phyloP scores from a whole-genome alignment of 352 stramenopile genomes.

The Globisporangium canariense region DNA sequence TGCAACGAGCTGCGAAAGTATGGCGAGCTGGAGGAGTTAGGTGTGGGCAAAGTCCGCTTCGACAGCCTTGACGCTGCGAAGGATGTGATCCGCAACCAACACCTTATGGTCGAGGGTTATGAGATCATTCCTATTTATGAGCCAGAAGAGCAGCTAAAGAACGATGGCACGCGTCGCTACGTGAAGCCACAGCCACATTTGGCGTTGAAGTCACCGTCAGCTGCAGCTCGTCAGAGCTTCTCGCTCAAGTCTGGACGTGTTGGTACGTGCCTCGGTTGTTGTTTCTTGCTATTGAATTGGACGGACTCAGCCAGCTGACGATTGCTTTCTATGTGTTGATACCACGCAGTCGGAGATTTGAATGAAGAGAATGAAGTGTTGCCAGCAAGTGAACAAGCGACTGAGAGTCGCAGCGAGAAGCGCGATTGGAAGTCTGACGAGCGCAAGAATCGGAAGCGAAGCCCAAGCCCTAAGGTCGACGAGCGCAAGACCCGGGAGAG shows the following conservation, averaged over 20 bases:
- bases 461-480: slow-evolving; percentile 1
- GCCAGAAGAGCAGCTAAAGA: slow-evolving; percentile 53
- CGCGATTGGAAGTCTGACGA: slow-evolving; percentile 5
- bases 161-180: slow-evolving; percentile 38
- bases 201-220: not conserved
- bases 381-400: slow-evolving; percentile 10
- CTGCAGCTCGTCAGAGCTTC: not conserved
- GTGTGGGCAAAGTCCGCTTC: slow-evolving; percentile 53
- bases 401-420: slow-evolving; percentile 13
- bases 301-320: not conserved
- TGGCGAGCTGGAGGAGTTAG: slow-evolving; percentile 40
- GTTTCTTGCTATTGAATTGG: not conserved
- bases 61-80: slow-evolving; percentile 52
- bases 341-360: slow-evolving; percentile 19
- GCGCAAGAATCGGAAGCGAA: slow-evolving; percentile 8
- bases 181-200: not conserved
- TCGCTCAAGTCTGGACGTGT: slow-evolving; percentile 6
- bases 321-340: slow-evolving; percentile 5
- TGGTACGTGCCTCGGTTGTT: not conserved
- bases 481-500: not conserved
- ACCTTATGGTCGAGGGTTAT: slow-evolving; percentile 40
- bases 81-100: slow-evolving; percentile 41
- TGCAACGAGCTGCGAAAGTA: slow-evolving; percentile 41
- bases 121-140: slow-evolving; percentile 72
- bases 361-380: slow-evolving; percentile 23